Percentiles rank a stretch among this genome's conserved stretches.
Conservation (phyloP, 1,139 yeast genomes). For the Nakaseomyces uthaithaninus region DNA sequence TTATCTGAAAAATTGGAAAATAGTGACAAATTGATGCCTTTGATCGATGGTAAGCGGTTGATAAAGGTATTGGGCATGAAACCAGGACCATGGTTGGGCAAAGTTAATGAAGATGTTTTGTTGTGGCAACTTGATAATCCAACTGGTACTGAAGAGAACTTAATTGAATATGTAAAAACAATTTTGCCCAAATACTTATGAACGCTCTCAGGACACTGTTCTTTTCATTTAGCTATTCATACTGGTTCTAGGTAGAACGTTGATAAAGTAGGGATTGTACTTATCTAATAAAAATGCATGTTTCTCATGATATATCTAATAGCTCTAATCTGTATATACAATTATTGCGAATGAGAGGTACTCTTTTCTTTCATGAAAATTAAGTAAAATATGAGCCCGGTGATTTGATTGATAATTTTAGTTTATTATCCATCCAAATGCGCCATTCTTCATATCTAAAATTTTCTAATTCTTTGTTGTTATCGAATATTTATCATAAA, state of each 20-base stretch:
- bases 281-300: conserved; percentile 1
- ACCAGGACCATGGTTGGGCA: conserved; percentile 82
- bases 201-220: no score
- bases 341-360: not conserved
- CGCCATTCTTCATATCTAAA: no score
- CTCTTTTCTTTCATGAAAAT: not conserved
- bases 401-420: no score
- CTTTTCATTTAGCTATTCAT: not conserved
- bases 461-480: no score
- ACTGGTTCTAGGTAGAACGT: not conserved
- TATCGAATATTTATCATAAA: conserved; percentile 1
- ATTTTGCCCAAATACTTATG: conserved; percentile 19
- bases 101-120: conserved; percentile 46
- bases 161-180: conserved; percentile 40
- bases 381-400: not conserved
- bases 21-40: conserved; percentile 42
- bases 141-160: conserved; percentile 41
- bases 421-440: no score
- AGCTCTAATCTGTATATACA: not conserved
- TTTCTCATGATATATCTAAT: conserved; percentile 1
- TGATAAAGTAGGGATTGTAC: not conserved
- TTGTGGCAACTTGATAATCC: conserved; percentile 77
- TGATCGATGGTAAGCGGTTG: conserved; percentile 65
- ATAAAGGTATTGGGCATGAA: conserved; percentile 44
- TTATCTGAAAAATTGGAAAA: conserved; percentile 33